A percentile compares a stretch with the other conserved stretches of the same genome.
These are phyloP conservation scores for Aeschynomene evenia DNA, from an alignment of 306 rosid genomes.

Conservation along the genomic window DNA sequence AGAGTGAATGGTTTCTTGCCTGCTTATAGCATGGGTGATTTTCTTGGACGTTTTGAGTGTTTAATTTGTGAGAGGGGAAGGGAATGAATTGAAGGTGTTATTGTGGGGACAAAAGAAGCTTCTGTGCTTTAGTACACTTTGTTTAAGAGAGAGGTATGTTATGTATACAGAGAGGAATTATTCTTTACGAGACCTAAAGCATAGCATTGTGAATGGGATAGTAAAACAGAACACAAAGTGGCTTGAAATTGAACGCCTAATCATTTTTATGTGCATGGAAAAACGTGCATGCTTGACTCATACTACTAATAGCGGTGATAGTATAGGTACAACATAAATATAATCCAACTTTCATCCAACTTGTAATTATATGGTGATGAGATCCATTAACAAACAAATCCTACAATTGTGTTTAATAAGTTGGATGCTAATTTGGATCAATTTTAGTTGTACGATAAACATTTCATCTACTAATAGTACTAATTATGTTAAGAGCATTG, in stretches of 20 bases:
- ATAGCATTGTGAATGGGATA: conserved; percentile 32
- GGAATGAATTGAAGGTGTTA: no score
- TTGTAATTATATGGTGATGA: no score
- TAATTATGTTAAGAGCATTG: no score
- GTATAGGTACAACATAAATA: no score
- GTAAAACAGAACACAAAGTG: conserved; percentile 46
- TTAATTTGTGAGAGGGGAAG: conserved; percentile 22
- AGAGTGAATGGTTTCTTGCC: conserved; percentile 32
- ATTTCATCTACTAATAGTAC: no score
- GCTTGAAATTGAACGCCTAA: conserved; percentile 37
- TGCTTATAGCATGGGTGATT: conserved; percentile 25
- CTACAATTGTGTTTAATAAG: no score
- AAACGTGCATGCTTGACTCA: conserved; percentile 46
- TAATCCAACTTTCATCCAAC: no score
- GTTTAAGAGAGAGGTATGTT: conserved; percentile 21
- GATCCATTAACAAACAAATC: no score
- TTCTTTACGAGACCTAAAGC: conserved; percentile 44
- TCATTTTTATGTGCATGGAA: conserved; percentile 53
- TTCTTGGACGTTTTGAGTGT: conserved; percentile 21
- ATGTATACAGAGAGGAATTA: no score
- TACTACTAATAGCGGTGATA: no score
- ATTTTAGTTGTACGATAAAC: no score
- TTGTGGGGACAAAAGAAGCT: conserved; percentile 66
- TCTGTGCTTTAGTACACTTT: conserved; percentile 54
- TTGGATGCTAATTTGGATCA: no score